Conservation (phyloP, 495 filamentous ascomycete genomes). For the Talaromyces wortmannii region DNA sequence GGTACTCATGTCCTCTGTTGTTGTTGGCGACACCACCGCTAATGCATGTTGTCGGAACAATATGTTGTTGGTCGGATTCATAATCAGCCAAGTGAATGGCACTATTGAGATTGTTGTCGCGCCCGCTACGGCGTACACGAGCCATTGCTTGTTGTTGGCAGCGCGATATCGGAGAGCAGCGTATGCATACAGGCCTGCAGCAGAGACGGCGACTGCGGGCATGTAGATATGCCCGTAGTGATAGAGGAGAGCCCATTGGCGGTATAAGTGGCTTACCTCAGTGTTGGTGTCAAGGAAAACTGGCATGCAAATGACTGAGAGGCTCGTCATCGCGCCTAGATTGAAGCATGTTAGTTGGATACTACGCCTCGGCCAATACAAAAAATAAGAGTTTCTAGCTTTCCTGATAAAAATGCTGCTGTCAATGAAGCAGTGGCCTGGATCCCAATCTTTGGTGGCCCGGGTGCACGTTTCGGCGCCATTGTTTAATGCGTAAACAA, state of each 20-base stretch:
- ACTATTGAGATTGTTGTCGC: slow-evolving; percentile 15
- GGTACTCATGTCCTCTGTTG: not conserved
- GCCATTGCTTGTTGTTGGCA: slow-evolving; percentile 8
- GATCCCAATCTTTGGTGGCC: not conserved
- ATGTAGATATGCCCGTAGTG: slow-evolving; percentile 19
- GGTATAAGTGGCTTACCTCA: slow-evolving; percentile 9
- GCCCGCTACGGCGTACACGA: slow-evolving; percentile 6
- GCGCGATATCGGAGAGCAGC: not conserved
- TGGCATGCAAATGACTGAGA: slow-evolving; percentile 15
- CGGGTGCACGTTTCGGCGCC: not conserved
- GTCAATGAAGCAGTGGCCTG: not conserved
- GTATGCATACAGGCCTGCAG: slow-evolving; percentile 8
- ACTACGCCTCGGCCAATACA: too few species aligned
- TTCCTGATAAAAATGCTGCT: not conserved
- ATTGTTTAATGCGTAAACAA: not conserved
- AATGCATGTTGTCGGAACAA: slow-evolving; percentile 12
- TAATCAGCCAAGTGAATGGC: slow-evolving; percentile 24
- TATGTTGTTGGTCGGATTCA: slow-evolving; percentile 21
- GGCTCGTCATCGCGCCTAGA: slow-evolving; percentile 18
- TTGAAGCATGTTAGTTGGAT: not conserved
- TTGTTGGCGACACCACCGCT: not conserved
- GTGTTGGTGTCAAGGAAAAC: slow-evolving; percentile 20
- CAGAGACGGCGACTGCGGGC: slow-evolving; percentile 11
- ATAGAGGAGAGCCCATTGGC: slow-evolving; percentile 18
- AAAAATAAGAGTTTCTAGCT: not conserved